Base-by-base conservation (phyloP, 1,139 yeast species). In the Hanseniaspora sp. region DNA sequence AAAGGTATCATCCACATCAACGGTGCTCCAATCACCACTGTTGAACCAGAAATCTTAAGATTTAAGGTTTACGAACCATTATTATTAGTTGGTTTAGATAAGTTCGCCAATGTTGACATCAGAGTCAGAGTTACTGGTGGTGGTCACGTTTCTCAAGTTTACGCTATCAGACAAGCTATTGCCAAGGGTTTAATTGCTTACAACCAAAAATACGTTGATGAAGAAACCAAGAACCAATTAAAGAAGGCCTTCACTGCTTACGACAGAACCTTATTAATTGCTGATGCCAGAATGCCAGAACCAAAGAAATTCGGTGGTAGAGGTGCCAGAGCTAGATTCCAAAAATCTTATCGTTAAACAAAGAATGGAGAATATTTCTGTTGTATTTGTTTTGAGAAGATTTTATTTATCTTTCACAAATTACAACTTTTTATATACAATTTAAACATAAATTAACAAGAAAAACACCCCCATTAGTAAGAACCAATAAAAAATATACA, bases 231-330 rank as follows among this genome's bases (percentile, higher is more conserved):
- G 86, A 90, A 90, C 80, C 98, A 92, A 80, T 84, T 92, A 76
- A 92, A 94, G 95, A 90, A 88, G 82, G 83, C 95, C 70, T 87
- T 88, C 78, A 82, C 94, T 65, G 75, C 95, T 71, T 94, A 90
- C 84, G 98, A 92, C 92, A 90, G 96, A 82, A 88, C 98, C 75
- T 84, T 92, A 76, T 86, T 92, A 78, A 94, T 92, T 76, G 98
- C 99, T 70, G 99, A 92, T 77, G 82, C 97, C 71, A 88, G 98
- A 86, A 92, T 95, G 84, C 84, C 90, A 84, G 99, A 92, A 82
- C 99, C 99, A 84, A 92, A 92, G 96, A 92, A 92, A 83, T 92
- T 90, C 81, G 98, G 98, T 83, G 98, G 98, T 83, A 95, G 95
- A 79, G 98, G 98, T 87, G 98, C 98, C 80, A 92, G 98, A 82